These are phyloP conservation scores for Septoria petroselini DNA, from an alignment of 2,329 filamentous ascomycete species.

Conservation along the genomic window DNA sequence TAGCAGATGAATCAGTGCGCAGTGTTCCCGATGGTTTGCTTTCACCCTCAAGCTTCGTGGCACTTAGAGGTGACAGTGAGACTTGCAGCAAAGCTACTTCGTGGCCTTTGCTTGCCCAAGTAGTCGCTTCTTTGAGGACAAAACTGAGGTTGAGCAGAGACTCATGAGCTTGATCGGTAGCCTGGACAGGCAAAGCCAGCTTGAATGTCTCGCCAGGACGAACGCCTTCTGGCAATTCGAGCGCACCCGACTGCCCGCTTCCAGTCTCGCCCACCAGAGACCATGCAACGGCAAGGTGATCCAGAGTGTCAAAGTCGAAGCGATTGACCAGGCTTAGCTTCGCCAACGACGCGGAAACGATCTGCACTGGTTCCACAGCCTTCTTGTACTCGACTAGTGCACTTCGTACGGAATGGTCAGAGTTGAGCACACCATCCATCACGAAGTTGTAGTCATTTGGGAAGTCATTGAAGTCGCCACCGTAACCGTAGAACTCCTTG, in stretches of 20 bases:
- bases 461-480: conserved; percentile 45
- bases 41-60: background rate
- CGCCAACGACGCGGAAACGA: conserved; percentile 20
- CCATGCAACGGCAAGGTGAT: conserved; percentile 35
- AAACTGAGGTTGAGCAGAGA: conserved; percentile 33
- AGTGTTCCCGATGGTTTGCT: no score
- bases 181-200: conserved; percentile 20
- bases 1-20: conserved; percentile 7
- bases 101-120: conserved; percentile 37
- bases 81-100: conserved; percentile 40
- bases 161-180: conserved; percentile 11
- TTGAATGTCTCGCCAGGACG: conserved; percentile 23
- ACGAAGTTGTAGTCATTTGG: conserved; percentile 46
- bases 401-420: conserved; percentile 43
- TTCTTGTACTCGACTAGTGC: conserved; percentile 46
- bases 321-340: conserved; percentile 30
- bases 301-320: conserved; percentile 38
- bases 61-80: conserved; percentile 17
- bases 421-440: conserved; percentile 46
- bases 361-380: conserved; percentile 43
- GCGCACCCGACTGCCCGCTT: background rate
- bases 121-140: conserved; percentile 35
- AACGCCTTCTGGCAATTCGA: conserved; percentile 18
- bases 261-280: conserved; percentile 22
- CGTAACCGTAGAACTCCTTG: conserved; percentile 44